Conservation (phyloP, 202 grass and related monocot species). For the Carex arenaria region DNA sequence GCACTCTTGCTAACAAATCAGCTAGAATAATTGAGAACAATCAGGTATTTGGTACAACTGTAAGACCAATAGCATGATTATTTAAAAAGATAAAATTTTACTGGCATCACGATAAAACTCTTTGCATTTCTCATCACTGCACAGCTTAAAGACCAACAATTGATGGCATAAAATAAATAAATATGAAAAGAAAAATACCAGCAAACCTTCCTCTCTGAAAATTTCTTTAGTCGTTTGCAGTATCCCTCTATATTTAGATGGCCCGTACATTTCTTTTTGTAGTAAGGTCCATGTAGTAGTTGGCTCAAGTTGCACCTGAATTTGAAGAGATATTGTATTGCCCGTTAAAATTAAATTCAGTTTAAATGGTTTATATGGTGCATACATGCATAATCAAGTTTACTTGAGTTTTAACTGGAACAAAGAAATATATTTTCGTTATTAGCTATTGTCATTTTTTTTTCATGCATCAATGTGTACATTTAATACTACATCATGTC, state of each 20-base stretch:
- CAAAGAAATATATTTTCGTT: neutral
- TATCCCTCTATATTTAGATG: constrained; percentile 94
- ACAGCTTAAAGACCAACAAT: neutral
- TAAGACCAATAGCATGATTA: neutral
- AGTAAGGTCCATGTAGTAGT: constrained; percentile 63
- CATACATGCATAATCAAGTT: neutral
- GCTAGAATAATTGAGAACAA: neutral
- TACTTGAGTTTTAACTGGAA: neutral
- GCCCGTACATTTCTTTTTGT: constrained; percentile 46
- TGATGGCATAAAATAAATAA: neutral
- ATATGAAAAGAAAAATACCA: constrained; percentile 46
- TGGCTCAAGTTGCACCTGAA: constrained; percentile 92
- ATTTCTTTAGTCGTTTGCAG: constrained; percentile 86
- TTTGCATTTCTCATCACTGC: neutral
- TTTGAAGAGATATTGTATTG: constrained; percentile 16
- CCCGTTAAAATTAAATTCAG: neutral
- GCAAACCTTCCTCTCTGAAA: constrained; percentile 97
- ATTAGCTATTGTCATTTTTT: neutral
- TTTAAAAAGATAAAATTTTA: neutral
- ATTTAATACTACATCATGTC: neutral
- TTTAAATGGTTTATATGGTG: too few species aligned
- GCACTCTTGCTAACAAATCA: neutral
- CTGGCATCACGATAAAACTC: neutral
- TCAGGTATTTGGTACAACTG: neutral
- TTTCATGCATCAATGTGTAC: neutral